Evolutionary conservation across 2,329 filamentous ascomycete genomes (phyloP), one percentile per base, ranked within the genome.

Genomic region (Chaetomiaceae sp.): DNA sequence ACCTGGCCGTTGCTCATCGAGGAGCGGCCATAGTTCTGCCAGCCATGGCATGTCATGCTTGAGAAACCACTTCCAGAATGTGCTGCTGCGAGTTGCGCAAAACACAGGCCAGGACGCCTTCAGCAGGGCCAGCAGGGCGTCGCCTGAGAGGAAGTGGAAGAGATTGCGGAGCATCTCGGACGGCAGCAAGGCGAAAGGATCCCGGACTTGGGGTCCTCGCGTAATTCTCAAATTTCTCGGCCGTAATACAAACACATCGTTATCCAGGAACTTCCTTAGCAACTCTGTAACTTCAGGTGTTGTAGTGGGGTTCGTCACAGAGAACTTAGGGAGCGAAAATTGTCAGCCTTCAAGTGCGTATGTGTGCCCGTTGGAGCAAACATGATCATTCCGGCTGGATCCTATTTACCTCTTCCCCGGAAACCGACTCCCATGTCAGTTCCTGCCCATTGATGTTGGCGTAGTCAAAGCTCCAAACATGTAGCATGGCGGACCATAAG

Each of bases 31-130:
- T 9, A 48, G 34, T 23, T 48, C 34, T 0, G 13, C 20, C 6
- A 48, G 25, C 45, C 45, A 48, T 25, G 45, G 34, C 34, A 48
- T 40, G 16, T 48, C 45, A 16, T 40, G 45, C 13, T 32, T 38
- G 25, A 48, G 34, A 16, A 48, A 48, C 34, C 34, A 7, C 45
- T 40, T 48, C 45, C 45, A 48, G 27, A 40, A 48, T 4, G 23
- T 13, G 34, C 40, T 48, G 25, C 13, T 6, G 18, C 25, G 25
- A 29, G 45, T 40, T 11, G 34, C 36, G 36, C 23, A 18, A 21
- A 48, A 40, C 5, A 18, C 45, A 3, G 25, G n/a, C 45, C 45
- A 48, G n/a, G 45, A 48, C 11, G 45, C 34, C n/a, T 23, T 23
- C 25, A 38, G 13, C 14, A 48, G 13, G 10, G 16, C 34, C 13